Percentiles rank a stretch among this genome's conserved stretches.
These are phyloP conservation scores for Trichoderma sp. DNA, from an alignment of 2,329 filamentous ascomycete genomes.

Conservation along the genomic window DNA sequence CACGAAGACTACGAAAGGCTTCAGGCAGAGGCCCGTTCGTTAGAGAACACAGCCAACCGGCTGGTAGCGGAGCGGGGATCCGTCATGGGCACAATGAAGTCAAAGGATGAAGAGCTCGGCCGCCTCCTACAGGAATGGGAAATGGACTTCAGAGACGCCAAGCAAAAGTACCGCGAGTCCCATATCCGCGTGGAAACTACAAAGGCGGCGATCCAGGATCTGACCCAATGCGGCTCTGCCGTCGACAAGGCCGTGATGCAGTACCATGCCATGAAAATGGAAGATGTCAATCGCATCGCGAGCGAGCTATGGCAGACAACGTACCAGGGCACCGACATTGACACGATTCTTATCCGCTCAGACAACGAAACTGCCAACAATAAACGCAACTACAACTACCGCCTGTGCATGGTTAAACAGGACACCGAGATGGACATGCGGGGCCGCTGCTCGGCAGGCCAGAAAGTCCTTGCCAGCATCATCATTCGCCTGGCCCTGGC, in stretches of 20 bases:
- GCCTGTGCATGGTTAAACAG: constrained; percentile 96
- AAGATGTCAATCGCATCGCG: constrained; percentile 93
- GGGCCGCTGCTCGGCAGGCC: constrained; percentile 92
- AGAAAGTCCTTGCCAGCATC: constrained; percentile 95
- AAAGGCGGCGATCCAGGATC: constrained; percentile 88
- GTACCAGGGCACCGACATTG: constrained; percentile 95
- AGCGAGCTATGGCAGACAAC: constrained; percentile 97
- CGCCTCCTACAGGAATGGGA: constrained; percentile 79
- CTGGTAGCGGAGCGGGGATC: constrained; percentile 73
- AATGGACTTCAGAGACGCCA: constrained; percentile 83
- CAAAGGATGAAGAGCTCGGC: constrained; percentile 79
- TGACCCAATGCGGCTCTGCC: constrained; percentile 79
- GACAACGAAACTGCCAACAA: constrained; percentile 76
- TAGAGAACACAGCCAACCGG: constrained; percentile 69
- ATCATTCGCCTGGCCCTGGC: constrained; percentile 95
- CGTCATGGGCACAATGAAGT: constrained; percentile 77
- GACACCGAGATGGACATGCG: constrained; percentile 99
- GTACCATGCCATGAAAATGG: constrained; percentile 96
- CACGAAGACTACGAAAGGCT: constrained; percentile 80
- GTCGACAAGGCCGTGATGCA: constrained; percentile 97
- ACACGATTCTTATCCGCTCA: constrained; percentile 92
- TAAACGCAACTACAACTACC: constrained; percentile 92
- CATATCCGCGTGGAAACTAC: constrained; percentile 91
- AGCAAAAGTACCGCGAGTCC: constrained; percentile 77
- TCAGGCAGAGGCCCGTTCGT: constrained; percentile 66